Evolutionary conservation across 2,329 filamentous ascomycete species (phyloP), one percentile per base, ranked within the genome.

Genomic region (Ramularia collo-cygni): DNA sequence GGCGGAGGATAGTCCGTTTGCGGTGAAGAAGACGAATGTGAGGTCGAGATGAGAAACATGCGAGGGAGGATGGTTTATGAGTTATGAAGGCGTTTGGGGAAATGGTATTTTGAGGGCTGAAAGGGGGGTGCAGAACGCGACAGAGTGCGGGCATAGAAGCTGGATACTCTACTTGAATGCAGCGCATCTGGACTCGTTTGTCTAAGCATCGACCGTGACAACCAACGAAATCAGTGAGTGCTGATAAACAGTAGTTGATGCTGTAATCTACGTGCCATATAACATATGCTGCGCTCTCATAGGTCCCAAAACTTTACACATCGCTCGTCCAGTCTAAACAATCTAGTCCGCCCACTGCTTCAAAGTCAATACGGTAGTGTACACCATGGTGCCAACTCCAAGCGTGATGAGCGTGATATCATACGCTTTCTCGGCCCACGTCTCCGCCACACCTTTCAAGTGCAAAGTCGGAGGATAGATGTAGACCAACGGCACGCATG

Each of bases 401-500:
- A 85, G 50, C 1, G 69, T 59, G 64, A 86, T 80, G 57, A 87
- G 70, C 1, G 65, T 56, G 4, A 83, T 44, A 54, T 88, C 83
- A 4, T 76, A 68, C 2, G 62, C 58, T 63, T 79, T 84, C 18
- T 66, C 72, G 56, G 61, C 65, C 21, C 58, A 61, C n/a, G 69
- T 74, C 35, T 71, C 66, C 5, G 82, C 83, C 3, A 81, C 70
- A 4, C 78, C 82, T 53, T 72, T 77, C 62, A 77, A 82, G 59
- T 88, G 83, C 54, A 88, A 56, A 46, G 72, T 79, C 1, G 83
- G 74, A 30, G 84, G 83, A 56, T 86, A 87, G 43, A 87, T 83
- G 61, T 86, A 87, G 8, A 87, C 82, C 48, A 87, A 62, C 10
- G 83, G 83, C 38, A 87, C 79, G 51, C 83, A 87, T 2, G 82